Base-by-base conservation (phyloP, 225 moss, liverwort and hornwort genomes). In the Takakia lepidozioides region DNA sequence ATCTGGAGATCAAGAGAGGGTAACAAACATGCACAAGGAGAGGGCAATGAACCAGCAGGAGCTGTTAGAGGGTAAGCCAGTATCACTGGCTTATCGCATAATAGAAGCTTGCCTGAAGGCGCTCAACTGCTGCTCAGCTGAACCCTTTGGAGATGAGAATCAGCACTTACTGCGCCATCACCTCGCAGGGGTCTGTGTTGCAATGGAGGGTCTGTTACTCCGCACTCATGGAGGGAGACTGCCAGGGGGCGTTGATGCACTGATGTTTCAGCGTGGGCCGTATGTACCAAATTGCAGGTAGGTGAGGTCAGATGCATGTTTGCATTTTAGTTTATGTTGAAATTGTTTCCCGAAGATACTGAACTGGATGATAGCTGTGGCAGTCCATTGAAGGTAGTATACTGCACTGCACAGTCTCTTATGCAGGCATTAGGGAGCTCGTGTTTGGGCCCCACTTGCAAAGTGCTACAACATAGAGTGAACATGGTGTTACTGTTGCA, bases 171-270 rank as follows among this genome's bases (percentile, higher is more conserved):
- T 78, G 40, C 74, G 82, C 22, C 74, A 78, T 25, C 65, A 78
- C 42, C 64, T 83, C 53, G 70, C 78, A 56, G 67, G 67, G 25
- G 51, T 83, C 46, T 78, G 78, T 62, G 63, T 78, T 58, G 74
- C 83, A 41, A 67, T 83, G 70, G 83, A 83, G 62, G 78, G 78
- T 37, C 59, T 83, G 29, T 61, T 78, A 23, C 71, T 70, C 20
- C 74, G 38, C 52, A 62, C 79, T 29, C 55, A 55, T 51, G 74
- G 83, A 26, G 83, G 72, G 41, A 71, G 52, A 42, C 83, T 78
- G 15, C 52, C 65, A 30, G 83, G 83, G 37, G 83, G 83, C 10
- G 70, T 78, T 54, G 71, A 78, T 71, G 67, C 78, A 38, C 51
- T 83, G 53, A 70, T 82, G 38, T 73, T 77, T 34, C 63, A 70